Evolutionary conservation across 306 rosid species (phyloP).

Genomic region (Sicyos edulis): DNA sequence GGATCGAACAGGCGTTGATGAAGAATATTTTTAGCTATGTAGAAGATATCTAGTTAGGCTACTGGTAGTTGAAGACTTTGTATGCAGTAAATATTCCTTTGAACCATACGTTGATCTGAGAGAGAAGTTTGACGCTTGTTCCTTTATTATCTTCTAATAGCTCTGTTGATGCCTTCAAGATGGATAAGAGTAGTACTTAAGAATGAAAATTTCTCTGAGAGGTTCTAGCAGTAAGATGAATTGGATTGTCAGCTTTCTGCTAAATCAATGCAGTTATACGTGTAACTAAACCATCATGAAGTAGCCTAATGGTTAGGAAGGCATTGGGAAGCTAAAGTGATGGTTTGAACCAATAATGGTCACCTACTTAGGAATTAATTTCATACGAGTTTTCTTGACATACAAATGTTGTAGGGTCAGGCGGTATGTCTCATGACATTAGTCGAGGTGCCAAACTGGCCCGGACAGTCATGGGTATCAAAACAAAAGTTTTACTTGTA

Average conservation of each 20-base stretch:
- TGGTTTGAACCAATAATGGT: no score
- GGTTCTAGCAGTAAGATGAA: neutral
- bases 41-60: slow-evolving; percentile 4
- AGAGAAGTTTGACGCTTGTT: neutral
- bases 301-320: no score
- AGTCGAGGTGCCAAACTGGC: no score
- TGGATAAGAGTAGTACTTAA: neutral
- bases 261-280: neutral
- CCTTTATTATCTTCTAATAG: neutral
- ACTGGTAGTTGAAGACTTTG: neutral
- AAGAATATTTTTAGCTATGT: neutral
- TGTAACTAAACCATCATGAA: no score
- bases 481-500: neutral
- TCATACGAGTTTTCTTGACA: no score
- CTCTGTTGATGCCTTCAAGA: neutral
- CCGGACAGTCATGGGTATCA: no score
- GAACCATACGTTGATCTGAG: no score
- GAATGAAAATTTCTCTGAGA: neutral
- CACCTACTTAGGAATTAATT: no score
- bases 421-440: no score
- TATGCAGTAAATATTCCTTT: no score
- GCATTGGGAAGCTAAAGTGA: no score
- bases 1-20: neutral
- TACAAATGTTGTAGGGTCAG: no score
- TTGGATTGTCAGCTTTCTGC: neutral